phyloP scores from a whole-genome alignment of 805 yeast species.

The Candida nonsorbophila region DNA sequence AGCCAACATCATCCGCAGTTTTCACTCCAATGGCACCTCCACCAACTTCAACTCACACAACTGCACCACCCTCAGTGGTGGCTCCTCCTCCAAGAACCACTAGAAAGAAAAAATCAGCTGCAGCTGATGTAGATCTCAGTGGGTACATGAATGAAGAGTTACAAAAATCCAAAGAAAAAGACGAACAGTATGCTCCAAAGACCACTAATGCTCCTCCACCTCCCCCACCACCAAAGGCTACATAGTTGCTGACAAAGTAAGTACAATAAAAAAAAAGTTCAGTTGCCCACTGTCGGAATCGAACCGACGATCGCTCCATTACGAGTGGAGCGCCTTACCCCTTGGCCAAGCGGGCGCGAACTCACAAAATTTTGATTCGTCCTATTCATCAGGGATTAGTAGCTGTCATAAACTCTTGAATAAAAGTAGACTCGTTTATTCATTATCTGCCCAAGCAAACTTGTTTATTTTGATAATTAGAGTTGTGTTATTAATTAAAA shows the following conservation, averaged over 20 bases:
- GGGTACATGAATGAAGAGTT: constrained; percentile 42
- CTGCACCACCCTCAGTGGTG: constrained; percentile 4
- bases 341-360: constrained; percentile 46
- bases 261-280: not conserved
- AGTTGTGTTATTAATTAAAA: too few species aligned
- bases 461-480: too few species aligned
- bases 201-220: constrained; percentile 17
- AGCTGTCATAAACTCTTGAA: not conserved
- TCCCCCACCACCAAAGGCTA: constrained; percentile 26
- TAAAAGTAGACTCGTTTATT: too few species aligned
- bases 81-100: constrained; percentile 17
- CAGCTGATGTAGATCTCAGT: constrained; percentile 20
- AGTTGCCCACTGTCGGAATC: constrained; percentile 46
- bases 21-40: constrained; percentile 10
- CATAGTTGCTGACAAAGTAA: constrained; percentile 2
- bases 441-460: too few species aligned
- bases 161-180: constrained; percentile 33
- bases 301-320: constrained; percentile 52
- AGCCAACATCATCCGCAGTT: constrained; percentile 7
- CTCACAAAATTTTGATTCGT: too few species aligned
- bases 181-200: constrained; percentile 10
- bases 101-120: constrained; percentile 24
- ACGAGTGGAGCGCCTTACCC: constrained; percentile 53
- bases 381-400: too few species aligned
- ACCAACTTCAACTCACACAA: constrained; percentile 7